phyloP scores from a whole-genome alignment of 2,329 filamentous ascomycete species.

The Hypoxylon sp. region DNA sequence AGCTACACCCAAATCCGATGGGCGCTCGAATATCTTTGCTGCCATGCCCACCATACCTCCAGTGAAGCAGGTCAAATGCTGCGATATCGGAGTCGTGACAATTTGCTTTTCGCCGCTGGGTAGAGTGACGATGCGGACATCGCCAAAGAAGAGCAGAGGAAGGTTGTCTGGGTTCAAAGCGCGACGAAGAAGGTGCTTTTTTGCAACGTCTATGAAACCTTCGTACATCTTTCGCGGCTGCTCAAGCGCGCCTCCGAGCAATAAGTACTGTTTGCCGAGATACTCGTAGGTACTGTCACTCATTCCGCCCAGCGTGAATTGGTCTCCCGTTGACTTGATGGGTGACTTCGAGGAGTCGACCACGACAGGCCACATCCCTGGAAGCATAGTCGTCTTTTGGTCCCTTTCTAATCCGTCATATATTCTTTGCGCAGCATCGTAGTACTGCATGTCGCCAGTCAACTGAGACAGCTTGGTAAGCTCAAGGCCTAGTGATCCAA shows the following conservation, averaged over 20 bases:
- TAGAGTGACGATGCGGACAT: conserved; percentile 53
- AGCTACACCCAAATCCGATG: conserved; percentile 68
- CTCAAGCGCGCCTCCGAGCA: conserved; percentile 73
- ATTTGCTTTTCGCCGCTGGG: conserved; percentile 43
- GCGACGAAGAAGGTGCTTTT: conserved; percentile 60
- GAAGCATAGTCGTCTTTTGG: conserved; percentile 68
- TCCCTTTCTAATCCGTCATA: conserved; percentile 66
- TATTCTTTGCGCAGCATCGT: conserved; percentile 72
- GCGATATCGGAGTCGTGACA: conserved; percentile 55
- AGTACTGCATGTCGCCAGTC: conserved; percentile 70
- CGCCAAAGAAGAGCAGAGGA: conserved; percentile 64
- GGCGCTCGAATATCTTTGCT: conserved; percentile 68
- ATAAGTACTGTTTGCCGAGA: conserved; percentile 73
- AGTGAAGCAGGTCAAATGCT: conserved; percentile 73
- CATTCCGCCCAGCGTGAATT: conserved; percentile 69
- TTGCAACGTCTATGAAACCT: conserved; percentile 61
- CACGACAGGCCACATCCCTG: conserved; percentile 72
- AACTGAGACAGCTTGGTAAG: conserved; percentile 75
- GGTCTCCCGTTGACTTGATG: conserved; percentile 65
- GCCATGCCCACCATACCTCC: conserved; percentile 76
- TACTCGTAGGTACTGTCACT: conserved; percentile 74
- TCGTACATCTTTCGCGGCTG: conserved; percentile 63
- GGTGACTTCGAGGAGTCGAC: conserved; percentile 68
- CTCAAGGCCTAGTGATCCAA: conserved; percentile 72
- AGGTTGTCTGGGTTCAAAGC: conserved; percentile 59